These are phyloP conservation scores for Carpinus viminea DNA, from an alignment of 306 rosid genomes.

Conservation along the genomic window DNA sequence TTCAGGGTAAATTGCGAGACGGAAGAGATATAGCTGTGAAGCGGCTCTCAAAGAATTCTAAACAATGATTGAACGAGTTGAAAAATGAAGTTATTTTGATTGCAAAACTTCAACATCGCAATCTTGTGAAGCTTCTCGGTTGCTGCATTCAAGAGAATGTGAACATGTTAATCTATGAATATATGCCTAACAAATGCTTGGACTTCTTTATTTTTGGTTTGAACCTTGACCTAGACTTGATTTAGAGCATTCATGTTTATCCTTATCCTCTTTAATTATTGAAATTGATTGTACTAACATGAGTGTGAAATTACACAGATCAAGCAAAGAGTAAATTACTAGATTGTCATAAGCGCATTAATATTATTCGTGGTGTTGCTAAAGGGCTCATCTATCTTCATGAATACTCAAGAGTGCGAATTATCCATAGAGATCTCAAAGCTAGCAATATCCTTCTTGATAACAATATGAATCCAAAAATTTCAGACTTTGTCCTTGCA, in stretches of 20 bases:
- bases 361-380: conserved; percentile 30
- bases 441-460: conserved; percentile 54
- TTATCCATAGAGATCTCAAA: conserved; percentile 50
- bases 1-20: conserved; percentile 44
- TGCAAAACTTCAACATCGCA: conserved; percentile 48
- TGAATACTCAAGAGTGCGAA: conserved; percentile 35
- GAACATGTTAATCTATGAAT: conserved; percentile 41
- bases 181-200: conserved; percentile 44
- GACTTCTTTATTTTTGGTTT: conserved; percentile 46
- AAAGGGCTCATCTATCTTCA: conserved; percentile 35
- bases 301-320: conserved; percentile 7
- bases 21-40: conserved; percentile 67
- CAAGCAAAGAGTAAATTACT: background rate
- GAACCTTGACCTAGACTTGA: background rate
- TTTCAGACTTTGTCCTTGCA: conserved; percentile 67
- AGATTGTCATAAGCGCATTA: conserved; percentile 27
- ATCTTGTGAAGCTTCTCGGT: conserved; percentile 48
- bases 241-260: background rate
- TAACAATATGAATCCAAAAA: conserved; percentile 55
- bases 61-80: conserved; percentile 49
- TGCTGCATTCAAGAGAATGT: conserved; percentile 40
- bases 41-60: conserved; percentile 48
- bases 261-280: background rate
- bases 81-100: conserved; percentile 28
- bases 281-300: background rate